These are phyloP conservation scores for Melocanna baccifera DNA, from an alignment of 176 grass and related monocot genomes.

Conservation along the genomic window DNA sequence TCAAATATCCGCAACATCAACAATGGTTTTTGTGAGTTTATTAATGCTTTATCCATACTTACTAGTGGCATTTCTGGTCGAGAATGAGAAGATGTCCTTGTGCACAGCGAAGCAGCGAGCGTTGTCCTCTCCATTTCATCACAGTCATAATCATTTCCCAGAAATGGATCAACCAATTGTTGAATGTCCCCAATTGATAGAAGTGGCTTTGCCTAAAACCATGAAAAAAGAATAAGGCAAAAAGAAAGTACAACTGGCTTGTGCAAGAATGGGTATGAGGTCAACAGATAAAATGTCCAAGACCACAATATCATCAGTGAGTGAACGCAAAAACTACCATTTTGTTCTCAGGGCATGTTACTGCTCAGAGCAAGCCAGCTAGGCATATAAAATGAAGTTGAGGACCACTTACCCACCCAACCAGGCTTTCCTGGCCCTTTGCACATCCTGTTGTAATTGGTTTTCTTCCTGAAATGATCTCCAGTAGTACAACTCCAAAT, in stretches of 20 bases:
- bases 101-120: conserved; percentile 66
- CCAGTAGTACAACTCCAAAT: conserved; percentile 83
- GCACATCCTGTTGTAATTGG: conserved; percentile 67
- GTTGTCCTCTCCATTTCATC: conserved; percentile 78
- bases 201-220: conserved; percentile 76
- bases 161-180: conserved; percentile 55
- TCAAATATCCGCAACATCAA: background rate
- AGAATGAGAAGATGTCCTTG: conserved; percentile 50
- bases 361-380: background rate
- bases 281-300: background rate
- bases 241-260: background rate
- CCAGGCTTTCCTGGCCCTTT: conserved; percentile 82
- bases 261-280: background rate
- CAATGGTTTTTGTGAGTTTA: background rate
- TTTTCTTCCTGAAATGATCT: conserved; percentile 90
- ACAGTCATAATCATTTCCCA: conserved; percentile 56
- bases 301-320: background rate
- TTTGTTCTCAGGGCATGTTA: conserved; percentile 3
- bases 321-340: background rate
- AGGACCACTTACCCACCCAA: conserved; percentile 74
- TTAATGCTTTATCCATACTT: conserved; percentile 32
- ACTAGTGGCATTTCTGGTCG: conserved; percentile 66
- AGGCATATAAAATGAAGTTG: background rate
- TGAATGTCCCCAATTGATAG: conserved; percentile 65
- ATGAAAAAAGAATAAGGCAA: background rate